Base-by-base conservation (phyloP, 176 grass and related monocot species). In the Ensete glaucum region DNA sequence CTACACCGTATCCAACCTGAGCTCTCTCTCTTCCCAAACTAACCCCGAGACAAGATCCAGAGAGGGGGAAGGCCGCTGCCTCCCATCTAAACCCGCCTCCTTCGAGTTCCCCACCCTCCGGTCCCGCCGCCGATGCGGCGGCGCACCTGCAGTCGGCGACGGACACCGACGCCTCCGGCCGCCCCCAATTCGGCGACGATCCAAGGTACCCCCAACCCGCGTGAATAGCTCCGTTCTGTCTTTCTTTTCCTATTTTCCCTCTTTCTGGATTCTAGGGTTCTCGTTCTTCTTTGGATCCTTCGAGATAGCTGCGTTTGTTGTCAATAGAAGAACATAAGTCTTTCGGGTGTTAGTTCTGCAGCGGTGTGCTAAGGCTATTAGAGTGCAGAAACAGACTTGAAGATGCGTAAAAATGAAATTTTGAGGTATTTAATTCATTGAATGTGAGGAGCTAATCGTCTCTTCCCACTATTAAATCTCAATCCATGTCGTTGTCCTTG, bases 1-100 rank as follows among this genome's bases (percentile, higher is more conserved):
- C 67, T 11, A 25, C 67, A 70, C 67, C 63, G 24, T 23, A 65
- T 65, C 63, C 67, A 60, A n/a, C n/a, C 15, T 2, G 8, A 60
- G 50, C 48, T 51, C 20, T 14, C 67, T 51, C 67, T 70, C 67
- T 70, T 19, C 67, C 67, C 67, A 70, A 70, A 70, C 67, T 70
- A 17, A 34, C 67, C 67, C 67, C 43, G 67, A 50, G 14, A 65
- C 48, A 50, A 70, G 67, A 70, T 70, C 67, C 67, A 70, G 67
- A 50, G 67, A 10, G 51, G 17, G 9, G n/a, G 6, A 15, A 11
- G 63, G 17, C 63, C 9, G 63, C 43, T 48, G 1, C 67, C 51
- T 15, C 67, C 2, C 67, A 8, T 50, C 43, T 65, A 12, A 14
- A 65, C 24, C 23, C 63, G 23, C 63, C 63, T 65, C 63, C 17